Evolutionary conservation across 306 rosid genomes (phyloP).

Genomic region (Trifolium fragiferum): DNA sequence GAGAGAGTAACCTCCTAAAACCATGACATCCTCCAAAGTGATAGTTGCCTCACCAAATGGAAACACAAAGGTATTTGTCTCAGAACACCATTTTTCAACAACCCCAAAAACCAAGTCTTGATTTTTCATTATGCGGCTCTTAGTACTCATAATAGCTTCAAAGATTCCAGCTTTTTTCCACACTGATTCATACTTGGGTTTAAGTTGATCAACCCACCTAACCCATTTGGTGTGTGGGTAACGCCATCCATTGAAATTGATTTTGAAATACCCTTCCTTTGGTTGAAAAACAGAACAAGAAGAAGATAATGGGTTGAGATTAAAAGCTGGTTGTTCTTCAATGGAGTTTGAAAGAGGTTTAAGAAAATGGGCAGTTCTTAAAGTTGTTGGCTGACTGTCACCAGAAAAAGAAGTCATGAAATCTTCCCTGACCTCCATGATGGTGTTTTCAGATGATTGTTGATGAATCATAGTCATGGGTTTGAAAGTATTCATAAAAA

Average conservation of each 20-base stretch:
- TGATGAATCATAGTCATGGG: neutral
- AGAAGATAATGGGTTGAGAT: neutral
- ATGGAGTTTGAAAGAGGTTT: neutral
- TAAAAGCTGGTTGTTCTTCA: too few species aligned
- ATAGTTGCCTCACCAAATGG: conserved; percentile 64
- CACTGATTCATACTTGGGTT: conserved; percentile 28
- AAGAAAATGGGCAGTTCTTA: conserved; percentile 16
- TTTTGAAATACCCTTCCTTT: conserved; percentile 27
- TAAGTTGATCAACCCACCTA: conserved; percentile 47
- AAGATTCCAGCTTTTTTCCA: conserved; percentile 56
- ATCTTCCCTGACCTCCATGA: conserved; percentile 42
- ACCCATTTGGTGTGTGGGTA: conserved; percentile 9
- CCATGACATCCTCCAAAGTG: conserved; percentile 60
- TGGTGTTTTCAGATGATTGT: neutral
- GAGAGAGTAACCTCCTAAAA: conserved; percentile 29
- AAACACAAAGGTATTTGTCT: conserved; percentile 53
- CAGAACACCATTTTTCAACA: conserved; percentile 52
- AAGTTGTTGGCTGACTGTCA: conserved; percentile 29
- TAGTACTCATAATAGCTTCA: conserved; percentile 54
- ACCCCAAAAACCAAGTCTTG: conserved; percentile 36
- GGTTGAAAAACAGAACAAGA: conserved; percentile 6
- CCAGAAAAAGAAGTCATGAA: conserved; percentile 44
- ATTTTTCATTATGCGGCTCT: neutral
- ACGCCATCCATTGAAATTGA: conserved; percentile 46
- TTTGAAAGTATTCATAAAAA: neutral